These are phyloP conservation scores for Candida berthetii DNA, from an alignment of 805 yeast genomes.

Conservation along the genomic window DNA sequence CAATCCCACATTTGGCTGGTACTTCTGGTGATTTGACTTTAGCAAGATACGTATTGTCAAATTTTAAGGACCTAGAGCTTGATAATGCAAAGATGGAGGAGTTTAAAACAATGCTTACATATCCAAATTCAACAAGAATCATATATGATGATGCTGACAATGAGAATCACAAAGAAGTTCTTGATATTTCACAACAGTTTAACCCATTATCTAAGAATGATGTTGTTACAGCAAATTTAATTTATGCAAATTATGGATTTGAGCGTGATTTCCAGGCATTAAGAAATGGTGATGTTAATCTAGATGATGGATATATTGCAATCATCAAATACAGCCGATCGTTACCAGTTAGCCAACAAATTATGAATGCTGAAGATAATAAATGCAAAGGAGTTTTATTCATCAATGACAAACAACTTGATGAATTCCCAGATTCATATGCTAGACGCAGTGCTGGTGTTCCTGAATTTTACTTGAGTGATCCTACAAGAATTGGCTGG, in stretches of 20 bases:
- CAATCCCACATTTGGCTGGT: conserved; percentile 85
- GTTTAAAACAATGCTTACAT: conserved; percentile 55
- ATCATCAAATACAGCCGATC: conserved; percentile 50
- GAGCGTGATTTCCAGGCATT: conserved; percentile 42
- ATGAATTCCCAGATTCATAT: conserved; percentile 24
- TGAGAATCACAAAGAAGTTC: too few species aligned
- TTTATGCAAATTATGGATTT: conserved; percentile 68
- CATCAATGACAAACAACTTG: conserved; percentile 39
- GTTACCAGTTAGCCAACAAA: conserved; percentile 43
- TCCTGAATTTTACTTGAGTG: conserved; percentile 65
- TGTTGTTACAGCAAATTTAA: conserved; percentile 40
- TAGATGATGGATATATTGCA: conserved; percentile 43
- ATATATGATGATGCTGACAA: conserved; percentile 20
- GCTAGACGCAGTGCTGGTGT: conserved; percentile 45
- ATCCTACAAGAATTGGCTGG: conserved; percentile 77
- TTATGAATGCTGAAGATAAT: conserved; percentile 44
- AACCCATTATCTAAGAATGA: conserved; percentile 67
- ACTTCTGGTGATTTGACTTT: conserved; percentile 78
- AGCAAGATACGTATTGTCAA: conserved; percentile 56
- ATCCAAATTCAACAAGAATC: conserved; percentile 39
- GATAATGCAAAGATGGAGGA: conserved; percentile 42
- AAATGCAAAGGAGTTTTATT: conserved; percentile 68
- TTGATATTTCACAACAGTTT: conserved; percentile 38
- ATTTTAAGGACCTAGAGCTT: conserved; percentile 53
- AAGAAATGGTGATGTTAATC: conserved; percentile 25